Evolutionary conservation across 345 rosid species (phyloP), one percentile per base, ranked within the genome.

Genomic region (Euphorbia tirucalli): DNA sequence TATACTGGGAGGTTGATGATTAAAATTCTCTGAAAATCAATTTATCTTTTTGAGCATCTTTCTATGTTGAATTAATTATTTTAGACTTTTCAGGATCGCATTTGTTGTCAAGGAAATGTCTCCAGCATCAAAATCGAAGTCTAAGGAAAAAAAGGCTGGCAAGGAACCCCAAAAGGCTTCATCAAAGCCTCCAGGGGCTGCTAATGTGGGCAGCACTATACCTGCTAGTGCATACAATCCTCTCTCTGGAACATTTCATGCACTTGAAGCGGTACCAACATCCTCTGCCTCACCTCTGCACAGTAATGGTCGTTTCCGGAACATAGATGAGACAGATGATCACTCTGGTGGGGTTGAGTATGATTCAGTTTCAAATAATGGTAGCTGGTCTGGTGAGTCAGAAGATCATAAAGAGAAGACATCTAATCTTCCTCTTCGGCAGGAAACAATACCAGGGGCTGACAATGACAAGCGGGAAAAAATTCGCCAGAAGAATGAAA

Each of bases 311-410:
- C 93, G 90, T 41, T 87, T 87, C 74, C 78, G 77, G 65, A 90
- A 82, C 69, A 87, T 89, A 73, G 96, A 93, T 72, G 98, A 89
- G 72, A 79, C 82, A 19, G 93, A 90, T 64, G 93, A 86, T 69
- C 84, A 87, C 65, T 68, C 55, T 31, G 72, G 84, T 52, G 82
- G 89, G 77, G 65, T 80, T 24, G 96, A 90, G 72, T 89, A 82
- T 79, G 98, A 93, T 84, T 84, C 90, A 27, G 74, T 90, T 63
- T 93, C 98, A 9, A 93, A 93, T 55, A 93, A 87, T 30, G 95
- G 84, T 79, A 93, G 98, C 85, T 90, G 95, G 82, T 93, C 98
- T 11, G 93, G 98, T 35, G 98, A 93, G 73, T 93, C 98, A 0
- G 98, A 93, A 87, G 96, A 93, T 65, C 96, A 86, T n/a, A 88